Percentiles rank a stretch among this genome's conserved stretches.
Conservation (phyloP, 164 flowering plant genomes). For the Piper longum region DNA sequence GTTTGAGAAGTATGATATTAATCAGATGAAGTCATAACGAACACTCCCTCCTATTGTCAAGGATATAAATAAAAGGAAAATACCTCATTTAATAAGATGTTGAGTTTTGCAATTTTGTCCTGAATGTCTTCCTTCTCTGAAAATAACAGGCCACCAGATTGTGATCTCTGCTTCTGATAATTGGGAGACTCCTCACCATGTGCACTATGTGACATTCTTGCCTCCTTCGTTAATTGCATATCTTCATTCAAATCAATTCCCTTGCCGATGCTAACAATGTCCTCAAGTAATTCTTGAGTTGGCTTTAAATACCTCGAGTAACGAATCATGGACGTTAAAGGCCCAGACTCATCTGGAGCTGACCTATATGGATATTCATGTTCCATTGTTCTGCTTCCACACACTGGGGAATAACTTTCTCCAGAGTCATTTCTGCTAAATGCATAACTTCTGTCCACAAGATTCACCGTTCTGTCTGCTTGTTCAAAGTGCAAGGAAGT, state of each 20-base stretch:
- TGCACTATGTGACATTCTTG: constrained; percentile 22
- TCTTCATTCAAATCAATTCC: constrained; percentile 29
- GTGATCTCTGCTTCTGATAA: not conserved
- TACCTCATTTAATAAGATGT: constrained; percentile 60
- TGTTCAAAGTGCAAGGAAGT: constrained; percentile 23
- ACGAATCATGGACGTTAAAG: constrained; percentile 16
- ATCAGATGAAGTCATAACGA: not conserved
- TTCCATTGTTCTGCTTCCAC: constrained; percentile 3
- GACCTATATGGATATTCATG: constrained; percentile 18
- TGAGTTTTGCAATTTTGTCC: constrained; percentile 41
- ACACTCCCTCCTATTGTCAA: not conserved
- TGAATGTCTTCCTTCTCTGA: constrained; percentile 35
- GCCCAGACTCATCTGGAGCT: constrained; percentile 21
- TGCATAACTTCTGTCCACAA: constrained; percentile 17
- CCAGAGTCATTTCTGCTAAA: constrained; percentile 19
- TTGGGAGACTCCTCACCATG: constrained; percentile 22
- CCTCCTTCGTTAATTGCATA: constrained; percentile 10
- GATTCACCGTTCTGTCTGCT: constrained; percentile 19
- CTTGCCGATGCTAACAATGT: constrained; percentile 36
- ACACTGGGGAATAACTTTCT: constrained; percentile 12
- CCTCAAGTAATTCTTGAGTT: constrained; percentile 52
- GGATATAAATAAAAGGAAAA: not conserved
- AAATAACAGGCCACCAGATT: constrained; percentile 20
- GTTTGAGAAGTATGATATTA: too few species aligned
- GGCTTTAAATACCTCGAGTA: constrained; percentile 50